Evolutionary conservation across 2,329 filamentous ascomycete species (phyloP), one percentile per base, ranked within the genome.

Genomic region (Stagonosporopsis cucurbitacearum): DNA sequence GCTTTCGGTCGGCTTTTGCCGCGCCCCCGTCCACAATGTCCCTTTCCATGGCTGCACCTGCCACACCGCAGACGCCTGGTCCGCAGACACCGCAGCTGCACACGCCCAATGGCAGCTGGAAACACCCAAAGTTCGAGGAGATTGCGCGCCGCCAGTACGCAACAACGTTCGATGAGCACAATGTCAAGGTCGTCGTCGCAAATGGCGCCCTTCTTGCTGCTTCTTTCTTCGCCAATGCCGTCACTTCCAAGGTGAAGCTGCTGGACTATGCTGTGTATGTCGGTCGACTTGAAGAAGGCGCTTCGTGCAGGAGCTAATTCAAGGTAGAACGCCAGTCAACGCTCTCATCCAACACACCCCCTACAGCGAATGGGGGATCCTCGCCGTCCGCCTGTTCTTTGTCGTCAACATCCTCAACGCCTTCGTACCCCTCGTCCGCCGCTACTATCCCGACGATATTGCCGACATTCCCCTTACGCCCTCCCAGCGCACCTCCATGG

Each of bases 391-490:
- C 61, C 63, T 89, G 44, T 75, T 88, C 68, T 72, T 81, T 60
- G 53, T 75, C 48, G 37, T 66, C 57, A 96, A 96, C 76, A 89
- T 96, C 49, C 72, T 80, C 59, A 68, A 88, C 50, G 90, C 92
- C 33, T 79, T 91, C 54, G 80, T 86, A 41, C 95, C 94, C 2
- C 83, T 96, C 12, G 77, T 92, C 67, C 85, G 88, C 60, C 82
- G 84, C 39, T 73, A 72, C 65, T 68, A 66, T 51, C 70, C 70
- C 64, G 95, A 98, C 75, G 84, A 92, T 60, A 84, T 97, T 60
- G 81, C 87, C 75, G 95, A 99, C 74, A 96, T 99, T 46, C 87
- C 94, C 58, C 84, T 99, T 63, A 97, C 94, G 0, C 88, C 91
- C n/a, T 87, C 88, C 12, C 95, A 98, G 79, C 89, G 94, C 58